These are phyloP conservation scores for Fusarium siculi DNA, from an alignment of 2,329 filamentous ascomycete species.

Conservation along the genomic window DNA sequence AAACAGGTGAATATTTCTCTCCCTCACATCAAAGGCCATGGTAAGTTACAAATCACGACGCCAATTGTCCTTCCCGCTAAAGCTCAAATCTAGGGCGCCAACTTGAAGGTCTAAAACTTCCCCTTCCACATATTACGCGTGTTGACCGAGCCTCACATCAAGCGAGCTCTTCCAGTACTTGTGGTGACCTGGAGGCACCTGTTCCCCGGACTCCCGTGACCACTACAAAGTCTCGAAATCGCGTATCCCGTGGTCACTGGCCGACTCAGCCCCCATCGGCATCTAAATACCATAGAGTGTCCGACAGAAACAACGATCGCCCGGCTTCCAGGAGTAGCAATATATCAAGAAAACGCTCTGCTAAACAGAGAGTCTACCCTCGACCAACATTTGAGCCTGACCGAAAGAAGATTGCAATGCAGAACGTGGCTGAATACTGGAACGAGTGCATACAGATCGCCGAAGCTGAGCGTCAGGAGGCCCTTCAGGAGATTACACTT, in stretches of 20 bases:
- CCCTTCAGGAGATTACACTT: constrained; percentile 40
- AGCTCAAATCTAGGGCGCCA: neutral
- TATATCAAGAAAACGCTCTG: constrained; percentile 47
- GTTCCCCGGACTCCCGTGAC: constrained; percentile 34
- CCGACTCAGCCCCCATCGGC: neutral
- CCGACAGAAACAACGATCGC: constrained; percentile 16
- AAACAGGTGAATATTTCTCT: neutral
- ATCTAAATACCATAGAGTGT: neutral
- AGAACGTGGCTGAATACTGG: constrained; percentile 47
- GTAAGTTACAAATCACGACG: neutral
- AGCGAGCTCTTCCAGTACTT: constrained; percentile 39
- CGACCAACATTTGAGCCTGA: constrained; percentile 22
- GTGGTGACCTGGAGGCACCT: constrained; percentile 49
- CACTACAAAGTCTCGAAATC: neutral
- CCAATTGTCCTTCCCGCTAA: neutral
- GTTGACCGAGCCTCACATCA: neutral
- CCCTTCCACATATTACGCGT: constrained; percentile 13
- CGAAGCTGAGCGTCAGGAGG: constrained; percentile 45
- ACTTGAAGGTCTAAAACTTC: constrained; percentile 15
- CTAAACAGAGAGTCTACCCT: constrained; percentile 19
- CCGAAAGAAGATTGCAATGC: constrained; percentile 47
- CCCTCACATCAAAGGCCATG: neutral
- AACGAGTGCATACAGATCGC: constrained; percentile 49
- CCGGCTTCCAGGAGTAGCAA: constrained; percentile 48
- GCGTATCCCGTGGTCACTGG: constrained; percentile 1